A percentile compares a stretch with the other conserved stretches of the same genome.
phyloP scores from a whole-genome alignment of 805 yeast genomes.

The Barnettozyma populi region DNA sequence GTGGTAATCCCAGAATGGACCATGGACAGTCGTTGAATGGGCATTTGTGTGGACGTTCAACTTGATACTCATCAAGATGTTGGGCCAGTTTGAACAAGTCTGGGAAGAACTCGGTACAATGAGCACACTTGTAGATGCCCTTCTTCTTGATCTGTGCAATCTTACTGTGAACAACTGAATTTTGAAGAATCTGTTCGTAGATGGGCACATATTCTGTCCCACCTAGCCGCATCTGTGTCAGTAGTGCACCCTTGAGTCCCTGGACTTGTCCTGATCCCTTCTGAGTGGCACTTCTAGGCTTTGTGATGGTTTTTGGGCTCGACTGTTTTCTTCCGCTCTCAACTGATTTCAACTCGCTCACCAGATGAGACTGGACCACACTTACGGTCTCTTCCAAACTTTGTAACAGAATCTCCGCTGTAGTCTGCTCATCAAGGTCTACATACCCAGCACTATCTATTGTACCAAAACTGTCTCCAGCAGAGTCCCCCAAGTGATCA shows the following conservation, averaged over 20 bases:
- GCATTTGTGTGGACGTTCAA: conserved; percentile 39
- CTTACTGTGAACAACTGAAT: conserved; percentile 24
- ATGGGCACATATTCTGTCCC: conserved; percentile 3
- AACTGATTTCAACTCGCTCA: neutral
- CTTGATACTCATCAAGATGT: conserved; percentile 39
- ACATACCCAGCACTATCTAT: neutral
- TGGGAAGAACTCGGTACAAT: conserved; percentile 37
- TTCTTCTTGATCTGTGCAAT: conserved; percentile 32
- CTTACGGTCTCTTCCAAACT: neutral
- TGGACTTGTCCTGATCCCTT: too few species aligned
- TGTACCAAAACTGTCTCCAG: neutral
- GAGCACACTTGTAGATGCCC: conserved; percentile 42
- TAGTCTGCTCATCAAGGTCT: neutral
- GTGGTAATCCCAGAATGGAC: conserved; percentile 43
- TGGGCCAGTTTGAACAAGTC: conserved; percentile 34
- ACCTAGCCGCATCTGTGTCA: neutral
- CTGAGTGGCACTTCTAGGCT: too few species aligned
- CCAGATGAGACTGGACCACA: neutral
- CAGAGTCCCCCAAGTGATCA: neutral
- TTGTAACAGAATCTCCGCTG: conserved; percentile 3
- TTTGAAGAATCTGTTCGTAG: conserved; percentile 25
- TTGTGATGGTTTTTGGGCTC: neutral
- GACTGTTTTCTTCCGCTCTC: neutral
- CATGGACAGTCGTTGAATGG: conserved; percentile 43
- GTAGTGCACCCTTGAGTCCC: neutral